Base-by-base conservation (phyloP, 2,329 filamentous ascomycete species). In the Polytolypa hystricis region DNA sequence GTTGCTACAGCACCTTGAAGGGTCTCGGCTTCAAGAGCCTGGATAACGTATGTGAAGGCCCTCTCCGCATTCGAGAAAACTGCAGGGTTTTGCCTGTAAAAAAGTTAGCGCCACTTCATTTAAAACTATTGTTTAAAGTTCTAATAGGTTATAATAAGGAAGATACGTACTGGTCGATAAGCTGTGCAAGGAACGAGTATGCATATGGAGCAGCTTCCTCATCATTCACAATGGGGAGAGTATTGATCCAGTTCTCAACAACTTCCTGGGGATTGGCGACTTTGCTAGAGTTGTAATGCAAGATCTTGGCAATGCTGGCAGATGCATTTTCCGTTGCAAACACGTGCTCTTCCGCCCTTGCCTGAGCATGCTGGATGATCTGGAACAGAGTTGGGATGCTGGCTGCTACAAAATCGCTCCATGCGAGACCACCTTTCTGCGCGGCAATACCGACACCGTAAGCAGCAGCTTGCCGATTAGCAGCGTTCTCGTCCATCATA, bases 261-360 rank as follows among this genome's bases (percentile, higher is more conserved):
- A 95, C 71, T 25, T 81, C 73, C 53, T 91, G 79, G 33, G 75
- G 69, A 51, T 93, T 84, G 37, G 69, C 69, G 12, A 98, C 79
- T 55, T 82, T 83, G 47, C 70, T 70, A 16, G 77, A 67, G 61
- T 93, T 95, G 66, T 80, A 95, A 57, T 94, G 86, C 46, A 98
- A 69, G 36, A 98, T 89, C 71, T 98, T 98, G 23, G 91, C 91
- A 53, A 98, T 91, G 47, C 85, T 86, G 28, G 91, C 89, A 49
- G 85, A 95, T 5, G 89, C 89, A 55, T 98, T 98, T 65, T 98
- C 91, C 1, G 91, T 96, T 2, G 91, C 91, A 56, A 93, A 98
- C 2, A 94, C 81, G 51, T 96, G 87, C 50, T 96, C 91, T 45
- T 96, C 91, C 32, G 76, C 79, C 45, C 91, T 77, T 4, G 89